Evolutionary conservation across 306 rosid genomes (phyloP), one percentile per base, ranked within the genome.

Genomic region (Rosa persica): DNA sequence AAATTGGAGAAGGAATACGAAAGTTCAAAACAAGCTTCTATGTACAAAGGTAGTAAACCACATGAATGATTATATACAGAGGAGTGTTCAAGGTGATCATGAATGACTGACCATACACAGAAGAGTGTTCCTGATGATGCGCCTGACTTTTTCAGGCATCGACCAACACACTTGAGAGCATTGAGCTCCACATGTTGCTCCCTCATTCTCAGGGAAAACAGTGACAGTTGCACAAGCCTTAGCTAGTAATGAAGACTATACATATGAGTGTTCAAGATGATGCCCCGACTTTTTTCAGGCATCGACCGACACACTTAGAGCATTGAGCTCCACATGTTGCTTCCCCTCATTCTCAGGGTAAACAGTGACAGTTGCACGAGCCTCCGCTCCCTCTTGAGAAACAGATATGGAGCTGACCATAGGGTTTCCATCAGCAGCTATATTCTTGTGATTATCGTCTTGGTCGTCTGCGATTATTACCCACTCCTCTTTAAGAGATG

Each of bases 401-500:
- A 90, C 85, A 5, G 90, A 81, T 60, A 89, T 54, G 78, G 97
- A 77, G 38, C 89, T 86, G 85, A 82, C 84, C 48, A 82, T 10
- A 12, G 91, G 83, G 76, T 79, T 81, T 73, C 70, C 67, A 69
- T 87, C 81, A 7, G 84, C 79, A 10, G 81, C 77, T 22, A 80
- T 9, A 60, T 57, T 76, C 60, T 55, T 78, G 62, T 38, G 81
- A 6, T 58, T 48, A 20, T 70, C 70, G 69, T 82, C 89, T 75
- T 82, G 83, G 70, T 87, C 80, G 5, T 75, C 79, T 58, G 93
- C 77, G 83, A 95, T 90, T 72, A 95, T 86, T 82, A 91, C 99
- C 99, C 99, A 95, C 67, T 95, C 99, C 81, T 93, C 99, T 89
- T 87, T 92, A 61, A 93, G 87, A 30, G 99, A 87, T 15, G 96